Base-by-base conservation (phyloP, 495 filamentous ascomycete genomes). In the Thozetella sp. region DNA sequence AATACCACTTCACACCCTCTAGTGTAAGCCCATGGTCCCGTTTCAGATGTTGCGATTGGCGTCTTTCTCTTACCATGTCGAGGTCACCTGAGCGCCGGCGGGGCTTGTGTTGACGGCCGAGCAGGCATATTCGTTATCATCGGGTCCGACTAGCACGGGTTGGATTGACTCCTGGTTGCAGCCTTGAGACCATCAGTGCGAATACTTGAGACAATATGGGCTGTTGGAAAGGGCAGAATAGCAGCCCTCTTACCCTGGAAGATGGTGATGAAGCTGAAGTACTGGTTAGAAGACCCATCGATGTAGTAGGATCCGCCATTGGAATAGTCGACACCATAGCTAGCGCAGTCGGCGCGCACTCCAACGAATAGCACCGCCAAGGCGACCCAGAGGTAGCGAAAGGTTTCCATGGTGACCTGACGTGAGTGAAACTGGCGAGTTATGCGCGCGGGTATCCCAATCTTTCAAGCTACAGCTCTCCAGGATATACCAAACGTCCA, bases 31-130 rank as follows among this genome's bases (percentile, higher is more conserved):
- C 37, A 22, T 13, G 17, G 13, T 19, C n/a, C n/a, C n/a, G n/a
- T n/a, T n/a, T n/a, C n/a, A n/a, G n/a, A n/a, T n/a, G n/a, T n/a
- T n/a, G n/a, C n/a, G n/a, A n/a, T n/a, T n/a, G n/a, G n/a, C n/a
- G n/a, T n/a, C n/a, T n/a, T n/a, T n/a, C n/a, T n/a, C 67, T 70
- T 51, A 77, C 74, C 75, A 78, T 62, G 72, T 75, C 30, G 75
- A 78, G 3, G 66, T 73, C 46, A 68, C 69, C 53, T 76, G 70
- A 20, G 65, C 19, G 2, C 76, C 76, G 13, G 63, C 61, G 13
- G 73, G 74, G 25, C 69, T 67, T 6, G 74, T 79, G 48, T 59
- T 68, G 58, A 79, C 65, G 23, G 65, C 61, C 23, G 74, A 74
- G 51, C 76, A 79, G 25, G 68, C 70, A 55, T 77, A 69, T 55